Evolutionary conservation across 2,329 filamentous ascomycete genomes (phyloP).

Genomic region (Leptodontidium sp.): DNA sequence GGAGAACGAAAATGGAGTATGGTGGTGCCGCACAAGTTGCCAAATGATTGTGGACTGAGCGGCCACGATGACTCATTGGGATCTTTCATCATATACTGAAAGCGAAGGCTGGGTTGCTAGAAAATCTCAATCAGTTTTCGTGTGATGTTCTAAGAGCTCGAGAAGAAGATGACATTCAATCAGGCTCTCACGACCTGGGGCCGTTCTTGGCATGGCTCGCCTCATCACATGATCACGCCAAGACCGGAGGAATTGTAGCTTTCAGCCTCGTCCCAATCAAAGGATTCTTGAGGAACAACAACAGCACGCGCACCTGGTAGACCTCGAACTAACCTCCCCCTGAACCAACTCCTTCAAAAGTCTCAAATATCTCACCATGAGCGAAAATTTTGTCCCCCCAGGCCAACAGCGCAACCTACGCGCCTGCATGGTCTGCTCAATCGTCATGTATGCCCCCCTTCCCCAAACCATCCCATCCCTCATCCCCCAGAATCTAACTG

Average conservation of each 20-base stretch:
- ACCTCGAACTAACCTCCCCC: not conserved
- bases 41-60: too few species aligned
- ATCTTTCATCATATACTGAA: too few species aligned
- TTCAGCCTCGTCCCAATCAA: constrained; percentile 7
- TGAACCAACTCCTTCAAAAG: not conserved
- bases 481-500: constrained; percentile 16
- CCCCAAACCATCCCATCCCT: constrained; percentile 23
- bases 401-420: constrained; percentile 85
- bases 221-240: not conserved
- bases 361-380: constrained; percentile 36
- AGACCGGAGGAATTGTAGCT: not conserved
- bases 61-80: too few species aligned
- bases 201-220: not conserved
- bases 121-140: too few species aligned
- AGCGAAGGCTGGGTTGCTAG: too few species aligned
- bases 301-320: not conserved
- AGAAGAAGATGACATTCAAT: too few species aligned
- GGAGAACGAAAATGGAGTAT: too few species aligned
- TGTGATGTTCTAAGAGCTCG: too few species aligned
- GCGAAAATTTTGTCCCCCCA: constrained; percentile 73
- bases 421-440: constrained; percentile 98
- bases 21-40: too few species aligned
- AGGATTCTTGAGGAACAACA: not conserved
- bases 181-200: too few species aligned
- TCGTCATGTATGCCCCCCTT: constrained; percentile 78